Base-by-base conservation (phyloP, 805 yeast genomes). In the Zygosaccharomyces bisporus region DNA sequence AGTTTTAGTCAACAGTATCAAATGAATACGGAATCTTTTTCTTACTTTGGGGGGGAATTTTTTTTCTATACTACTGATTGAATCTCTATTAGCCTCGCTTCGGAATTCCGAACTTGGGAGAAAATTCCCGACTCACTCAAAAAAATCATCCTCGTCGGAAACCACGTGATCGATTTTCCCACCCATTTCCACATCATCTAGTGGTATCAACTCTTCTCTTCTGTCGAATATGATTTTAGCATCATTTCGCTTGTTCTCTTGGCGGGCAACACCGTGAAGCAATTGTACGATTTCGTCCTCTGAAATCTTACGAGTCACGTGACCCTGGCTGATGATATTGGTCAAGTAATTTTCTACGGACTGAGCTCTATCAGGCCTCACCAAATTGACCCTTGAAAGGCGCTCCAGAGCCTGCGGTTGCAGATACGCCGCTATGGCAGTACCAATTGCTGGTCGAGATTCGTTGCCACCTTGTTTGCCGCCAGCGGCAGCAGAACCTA, bases 321-420 rank as follows among this genome's bases (percentile, higher is more conserved):
- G 87, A 1, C 97, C 97, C 52, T 84, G 74, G 48, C 80, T 79
- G 6, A 81, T 85, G 62, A 91, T 67, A 54, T 81, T 79, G 20
- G 84, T 67, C 35, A 91, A 68, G 55, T 91, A 80, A 50, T 82
- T 80, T 57, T 91, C 97, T 10, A 89, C 97, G 2, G 89, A 86
- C 41, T 77, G 75, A 1, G 95, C 98, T 45, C 97, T 73, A 42
- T 93, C 98, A 2, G 95, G 95, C 58, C 90, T 79, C 34, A 91
- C 99, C 61, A 93, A 76, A 21, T 88, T 71, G 14, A 91, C 95
- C 46, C 99, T 73, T 14, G 90, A 79, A 36, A 91, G 72, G 47
- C 99, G 74, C 58, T 91, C 97, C 37, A 95, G 74, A 1, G 98
- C 99, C 41, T 75, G 78, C 8, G 91, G 81, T 44, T 86, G 86